Evolutionary conservation across 2,329 filamentous ascomycete species (phyloP).

Genomic region (Aspergillus novofumigatus): DNA sequence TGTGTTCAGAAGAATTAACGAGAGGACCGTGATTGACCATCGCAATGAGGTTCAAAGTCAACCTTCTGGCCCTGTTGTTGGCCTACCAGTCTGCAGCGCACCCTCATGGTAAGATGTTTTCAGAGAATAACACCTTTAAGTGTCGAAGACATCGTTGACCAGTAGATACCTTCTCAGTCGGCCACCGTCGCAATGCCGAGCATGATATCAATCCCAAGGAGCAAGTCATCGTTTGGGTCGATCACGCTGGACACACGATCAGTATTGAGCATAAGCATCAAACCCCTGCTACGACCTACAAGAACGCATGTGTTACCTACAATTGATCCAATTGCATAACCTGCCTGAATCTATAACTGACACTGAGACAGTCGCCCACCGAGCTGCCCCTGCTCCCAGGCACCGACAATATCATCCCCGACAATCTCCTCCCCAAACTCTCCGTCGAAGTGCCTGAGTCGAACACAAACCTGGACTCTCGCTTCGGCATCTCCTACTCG

Average conservation of each 20-base stretch:
- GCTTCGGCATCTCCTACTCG: conserved; percentile 54
- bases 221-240: conserved; percentile 56
- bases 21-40: neutral
- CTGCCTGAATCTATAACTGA: neutral
- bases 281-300: conserved; percentile 2
- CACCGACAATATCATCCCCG: neutral
- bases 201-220: conserved; percentile 35
- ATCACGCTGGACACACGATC: conserved; percentile 53
- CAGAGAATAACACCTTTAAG: neutral
- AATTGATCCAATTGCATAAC: neutral
- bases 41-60: conserved; percentile 16
- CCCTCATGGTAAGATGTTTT: conserved; percentile 18
- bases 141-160: conserved; percentile 14
- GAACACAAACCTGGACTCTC: conserved; percentile 3
- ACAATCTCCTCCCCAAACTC: neutral
- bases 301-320: conserved; percentile 10
- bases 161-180: conserved; percentile 2
- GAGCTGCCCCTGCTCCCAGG: neutral
- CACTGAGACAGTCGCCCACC: neutral
- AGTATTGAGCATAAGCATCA: conserved; percentile 33
- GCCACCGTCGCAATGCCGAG: conserved; percentile 17
- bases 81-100: conserved; percentile 18
- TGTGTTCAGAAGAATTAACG: neutral
- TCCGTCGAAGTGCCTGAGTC: neutral
- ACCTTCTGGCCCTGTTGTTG: conserved; percentile 18